These are phyloP conservation scores for Papiliotrema terrestris DNA, from an alignment of 1,284 basidiomycete species.

Conservation along the genomic window DNA sequence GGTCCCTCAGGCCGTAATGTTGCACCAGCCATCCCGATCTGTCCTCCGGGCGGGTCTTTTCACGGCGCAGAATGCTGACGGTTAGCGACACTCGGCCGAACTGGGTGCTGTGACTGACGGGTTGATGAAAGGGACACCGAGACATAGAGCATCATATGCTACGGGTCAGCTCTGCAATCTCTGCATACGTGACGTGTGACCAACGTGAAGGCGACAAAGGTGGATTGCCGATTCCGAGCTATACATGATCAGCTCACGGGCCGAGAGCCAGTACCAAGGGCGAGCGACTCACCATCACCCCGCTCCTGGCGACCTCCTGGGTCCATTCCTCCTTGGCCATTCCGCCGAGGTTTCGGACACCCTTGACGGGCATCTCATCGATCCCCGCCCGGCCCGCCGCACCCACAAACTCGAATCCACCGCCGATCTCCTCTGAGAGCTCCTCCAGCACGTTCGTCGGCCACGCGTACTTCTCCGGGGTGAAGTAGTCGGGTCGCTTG, in stretches of 20 bases:
- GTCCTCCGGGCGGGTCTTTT: conserved; percentile 37
- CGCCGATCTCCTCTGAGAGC: neutral
- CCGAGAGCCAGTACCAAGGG: neutral
- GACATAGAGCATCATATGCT: conserved; percentile 50
- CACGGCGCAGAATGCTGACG: conserved; percentile 26
- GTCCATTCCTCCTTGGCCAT: conserved; percentile 4
- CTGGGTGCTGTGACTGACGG: conserved; percentile 11
- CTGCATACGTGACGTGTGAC: neutral
- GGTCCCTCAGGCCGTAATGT: conserved; percentile 37
- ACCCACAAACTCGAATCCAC: conserved; percentile 3
- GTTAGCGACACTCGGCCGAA: neutral
- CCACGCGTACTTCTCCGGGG: conserved; percentile 6
- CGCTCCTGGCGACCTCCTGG: neutral
- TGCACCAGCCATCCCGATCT: conserved; percentile 43
- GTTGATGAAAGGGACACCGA: conserved; percentile 52
- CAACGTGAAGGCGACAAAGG: conserved; percentile 37
- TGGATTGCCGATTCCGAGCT: conserved; percentile 19
- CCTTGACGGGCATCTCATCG: conserved; percentile 2
- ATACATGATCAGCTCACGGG: neutral
- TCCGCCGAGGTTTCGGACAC: conserved; percentile 1
- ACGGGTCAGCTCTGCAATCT: neutral
- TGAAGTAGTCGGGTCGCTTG: conserved; percentile 41
- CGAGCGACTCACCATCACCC: conserved; percentile 2
- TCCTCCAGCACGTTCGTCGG: neutral
- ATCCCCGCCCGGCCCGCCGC: conserved; percentile 1